Base-by-base conservation (phyloP, 805 yeast genomes). In the Diddensiella santjacobensis region DNA sequence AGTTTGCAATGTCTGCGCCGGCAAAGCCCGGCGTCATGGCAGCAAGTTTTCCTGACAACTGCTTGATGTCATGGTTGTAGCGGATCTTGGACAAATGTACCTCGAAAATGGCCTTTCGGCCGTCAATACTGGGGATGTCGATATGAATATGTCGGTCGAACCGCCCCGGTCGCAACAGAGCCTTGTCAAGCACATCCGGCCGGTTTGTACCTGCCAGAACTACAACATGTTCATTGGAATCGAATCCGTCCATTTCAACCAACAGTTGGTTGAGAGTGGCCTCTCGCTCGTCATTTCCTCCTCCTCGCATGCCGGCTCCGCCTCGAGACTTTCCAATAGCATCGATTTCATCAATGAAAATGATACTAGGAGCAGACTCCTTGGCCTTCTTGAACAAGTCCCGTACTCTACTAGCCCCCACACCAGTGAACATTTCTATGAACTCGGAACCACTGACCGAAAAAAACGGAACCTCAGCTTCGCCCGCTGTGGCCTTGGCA, bases 291-390 rank as follows among this genome's bases (percentile, higher is more conserved):
- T 89, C 97, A 61, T 89, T 87, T 44, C 84, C 83, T 44, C 84
- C 82, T 3, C 68, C 69, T 33, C 67, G 60, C 75, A 58, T 76
- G 30, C 86, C 85, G 58, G 83, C 83, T 65, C 84, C 86, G 64
- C 96, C 96, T 62, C 91, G 87, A 22, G 96, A 96, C 68, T 85
- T 87, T 63, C 97, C 97, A 63, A 89, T 90, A 18, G 97, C 96
- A 72, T 89, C 97, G 60, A 89, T 90, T 70, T 89, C 97, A 71
- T 89, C 97, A 44, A 89, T 87, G 64, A 89, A 89, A 46, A 89
- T 83, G 59, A 89, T 89, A 2, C 95, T 77, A 4, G 97, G 97
- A 0, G 96, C 93, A 73, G 80, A 84, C 54, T 84, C 85, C 61
- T 96, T 77, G 15, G 96, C 97, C 40, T 87, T 85, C 63, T 84